Evolutionary conservation across 179 eudicot genomes (phyloP), one percentile per base, ranked within the genome.

Genomic region (Heliamphora pulchella): DNA sequence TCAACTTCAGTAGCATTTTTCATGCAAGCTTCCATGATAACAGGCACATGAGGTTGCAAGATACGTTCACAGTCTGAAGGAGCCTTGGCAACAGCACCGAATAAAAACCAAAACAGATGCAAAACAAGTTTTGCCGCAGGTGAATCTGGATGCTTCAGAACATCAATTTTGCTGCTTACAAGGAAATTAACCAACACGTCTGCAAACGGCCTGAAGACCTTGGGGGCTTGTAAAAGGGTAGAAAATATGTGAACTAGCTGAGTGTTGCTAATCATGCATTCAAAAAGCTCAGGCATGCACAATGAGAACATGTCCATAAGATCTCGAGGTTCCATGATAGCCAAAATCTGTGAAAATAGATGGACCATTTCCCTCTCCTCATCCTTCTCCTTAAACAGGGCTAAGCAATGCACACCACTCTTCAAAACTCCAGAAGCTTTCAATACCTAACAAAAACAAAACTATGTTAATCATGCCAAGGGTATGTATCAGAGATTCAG

Each of bases 231-330:
- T 79, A 96, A 85, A 67, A 96, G 96, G 51, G 92, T 86, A 64
- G 97, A 91, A 78, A 92, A 94, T 63, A 96, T 94, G 80, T 90
- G 91, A 75, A 94, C 91, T 65, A 96, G 90, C 82, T 94, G 99
- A 74, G 87, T 86, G 89, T 89, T 94, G 64, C 91, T 85, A 83
- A 92, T 92, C 99, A 96, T 94, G 96, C 97, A 89, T 79, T 96
- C 98, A 86, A 96, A 96, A 80, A 96, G 96, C 84, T 94, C 99
- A 0, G 99, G 97, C 94, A 96, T 92, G 83, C 99, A 94, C 79
- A 94, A 85, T 31, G 99, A 94, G 84, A 96, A 96, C 93, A 96
- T 96, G 83, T 96, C 99, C 96, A 92, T 96, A 76, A 96, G 87
- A 86, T 96, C 99, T 58, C 99, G 93, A 81, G 99, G 97, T 80